Conservation (phyloP, 495 filamentous ascomycete species). For the Talaromyces adpressus region DNA sequence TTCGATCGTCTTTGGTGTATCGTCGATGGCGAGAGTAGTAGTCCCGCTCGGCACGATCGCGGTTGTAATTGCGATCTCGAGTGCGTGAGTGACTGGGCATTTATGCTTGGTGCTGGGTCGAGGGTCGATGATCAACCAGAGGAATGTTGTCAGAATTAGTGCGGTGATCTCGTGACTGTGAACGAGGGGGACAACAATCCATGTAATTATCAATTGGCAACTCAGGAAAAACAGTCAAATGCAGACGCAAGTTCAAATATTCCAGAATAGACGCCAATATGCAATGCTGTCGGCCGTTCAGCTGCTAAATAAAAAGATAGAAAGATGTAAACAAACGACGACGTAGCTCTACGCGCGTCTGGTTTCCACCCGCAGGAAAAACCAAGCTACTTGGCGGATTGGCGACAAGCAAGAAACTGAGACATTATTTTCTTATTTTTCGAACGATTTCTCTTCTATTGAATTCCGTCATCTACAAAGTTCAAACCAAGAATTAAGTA, state of each 20-base stretch:
- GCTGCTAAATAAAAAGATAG: background rate
- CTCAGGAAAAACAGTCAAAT: background rate
- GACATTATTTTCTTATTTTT: background rate
- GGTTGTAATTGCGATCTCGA: slow-evolving; percentile 34
- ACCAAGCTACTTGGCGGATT: background rate
- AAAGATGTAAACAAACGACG: background rate
- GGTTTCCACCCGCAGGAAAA: background rate
- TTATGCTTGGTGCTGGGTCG: slow-evolving; percentile 6
- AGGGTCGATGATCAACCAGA: background rate
- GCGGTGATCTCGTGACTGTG: background rate
- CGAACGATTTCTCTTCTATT: background rate
- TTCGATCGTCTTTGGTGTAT: slow-evolving; percentile 2
- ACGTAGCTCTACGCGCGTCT: background rate
- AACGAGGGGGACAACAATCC: background rate
- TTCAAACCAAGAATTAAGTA: background rate
- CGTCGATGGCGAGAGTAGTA: slow-evolving; percentile 17
- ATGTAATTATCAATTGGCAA: background rate
- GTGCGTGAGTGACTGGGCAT: slow-evolving; percentile 37
- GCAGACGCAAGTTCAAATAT: background rate
- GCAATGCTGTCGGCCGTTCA: background rate
- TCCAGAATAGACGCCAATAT: background rate
- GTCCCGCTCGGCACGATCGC: slow-evolving; percentile 32
- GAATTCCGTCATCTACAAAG: background rate
- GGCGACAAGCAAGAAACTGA: background rate
- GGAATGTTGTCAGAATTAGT: background rate